Evolutionary conservation across 192 early-diverging fungal species (phyloP).

Genomic region (Umbelopsis sp.): DNA sequence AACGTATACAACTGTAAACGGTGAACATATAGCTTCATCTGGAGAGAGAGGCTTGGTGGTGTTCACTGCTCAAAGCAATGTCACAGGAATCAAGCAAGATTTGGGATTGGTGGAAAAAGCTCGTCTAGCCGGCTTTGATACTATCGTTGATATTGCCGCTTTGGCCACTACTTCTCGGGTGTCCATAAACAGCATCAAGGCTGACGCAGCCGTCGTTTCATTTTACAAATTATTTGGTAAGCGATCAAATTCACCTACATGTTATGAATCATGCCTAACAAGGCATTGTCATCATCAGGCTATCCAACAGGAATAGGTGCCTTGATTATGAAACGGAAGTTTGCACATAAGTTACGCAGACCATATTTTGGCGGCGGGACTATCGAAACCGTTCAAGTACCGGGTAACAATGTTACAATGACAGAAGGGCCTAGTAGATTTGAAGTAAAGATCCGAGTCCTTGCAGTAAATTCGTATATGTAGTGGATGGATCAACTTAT

Average conservation of each 20-base stretch:
- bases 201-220: slow-evolving; percentile 2
- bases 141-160: background rate
- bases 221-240: slow-evolving; percentile 15
- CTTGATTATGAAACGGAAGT: background rate
- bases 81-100: slow-evolving; percentile 11
- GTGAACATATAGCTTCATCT: too few species aligned
- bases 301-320: slow-evolving; percentile 11
- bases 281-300: background rate
- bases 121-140: background rate
- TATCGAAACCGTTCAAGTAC: slow-evolving; percentile 7
- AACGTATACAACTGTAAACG: too few species aligned
- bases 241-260: background rate
- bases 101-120: slow-evolving; percentile 2
- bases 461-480: background rate
- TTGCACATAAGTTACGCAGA: slow-evolving; percentile 4
- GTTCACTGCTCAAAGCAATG: slow-evolving; percentile 8
- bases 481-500: too few species aligned
- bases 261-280: background rate
- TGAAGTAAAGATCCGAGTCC: background rate
- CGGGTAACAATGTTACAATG: background rate
- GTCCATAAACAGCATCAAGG: background rate
- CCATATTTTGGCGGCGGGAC: slow-evolving; percentile 15
- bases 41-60: background rate
- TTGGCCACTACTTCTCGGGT: slow-evolving; percentile 4
- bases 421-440: background rate